Evolutionary conservation across 2,329 filamentous ascomycete species (phyloP).

Genomic region (Cryphonectria carpinicola): DNA sequence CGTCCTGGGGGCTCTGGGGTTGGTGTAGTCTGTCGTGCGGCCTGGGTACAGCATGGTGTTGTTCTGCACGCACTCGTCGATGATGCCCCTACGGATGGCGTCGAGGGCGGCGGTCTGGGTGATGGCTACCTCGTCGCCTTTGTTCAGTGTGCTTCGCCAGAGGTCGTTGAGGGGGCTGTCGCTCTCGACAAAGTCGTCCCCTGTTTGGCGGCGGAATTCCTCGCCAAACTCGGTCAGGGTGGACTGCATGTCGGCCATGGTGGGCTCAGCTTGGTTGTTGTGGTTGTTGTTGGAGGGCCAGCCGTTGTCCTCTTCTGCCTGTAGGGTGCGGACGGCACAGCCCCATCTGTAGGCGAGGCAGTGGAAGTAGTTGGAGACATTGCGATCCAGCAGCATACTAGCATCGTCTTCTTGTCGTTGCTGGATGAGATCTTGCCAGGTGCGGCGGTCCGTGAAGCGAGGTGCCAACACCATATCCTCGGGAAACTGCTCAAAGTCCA

Average conservation of each 20-base stretch:
- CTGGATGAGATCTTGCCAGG: slow-evolving; percentile 21
- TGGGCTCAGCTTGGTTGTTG: background rate
- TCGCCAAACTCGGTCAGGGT: background rate
- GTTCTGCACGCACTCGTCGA: slow-evolving; percentile 50
- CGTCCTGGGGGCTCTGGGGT: slow-evolving; percentile 30
- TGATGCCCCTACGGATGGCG: slow-evolving; percentile 44
- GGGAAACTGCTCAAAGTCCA: background rate
- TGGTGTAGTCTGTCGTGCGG: slow-evolving; percentile 36
- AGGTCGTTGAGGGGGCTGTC: background rate
- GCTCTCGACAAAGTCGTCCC: background rate
- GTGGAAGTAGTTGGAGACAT: slow-evolving; percentile 19
- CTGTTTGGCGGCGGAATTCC: background rate
- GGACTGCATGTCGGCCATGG: background rate
- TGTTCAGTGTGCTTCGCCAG: slow-evolving; percentile 26
- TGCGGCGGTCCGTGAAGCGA: slow-evolving; percentile 20
- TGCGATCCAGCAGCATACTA: background rate
- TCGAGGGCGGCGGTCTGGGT: slow-evolving; percentile 32
- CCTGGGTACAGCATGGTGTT: slow-evolving; percentile 47
- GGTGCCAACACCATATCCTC: slow-evolving; percentile 20
- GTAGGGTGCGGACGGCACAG: background rate
- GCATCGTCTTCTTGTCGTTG: background rate
- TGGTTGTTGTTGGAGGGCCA: background rate
- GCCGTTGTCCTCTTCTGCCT: slow-evolving; percentile 7
- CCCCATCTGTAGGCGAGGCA: slow-evolving; percentile 28
- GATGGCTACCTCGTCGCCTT: slow-evolving; percentile 28